A percentile compares a stretch with the other conserved stretches of the same genome.
These are phyloP conservation scores for Auricularia sp. DNA, from an alignment of 768 basidiomycete species.

Conservation along the genomic window DNA sequence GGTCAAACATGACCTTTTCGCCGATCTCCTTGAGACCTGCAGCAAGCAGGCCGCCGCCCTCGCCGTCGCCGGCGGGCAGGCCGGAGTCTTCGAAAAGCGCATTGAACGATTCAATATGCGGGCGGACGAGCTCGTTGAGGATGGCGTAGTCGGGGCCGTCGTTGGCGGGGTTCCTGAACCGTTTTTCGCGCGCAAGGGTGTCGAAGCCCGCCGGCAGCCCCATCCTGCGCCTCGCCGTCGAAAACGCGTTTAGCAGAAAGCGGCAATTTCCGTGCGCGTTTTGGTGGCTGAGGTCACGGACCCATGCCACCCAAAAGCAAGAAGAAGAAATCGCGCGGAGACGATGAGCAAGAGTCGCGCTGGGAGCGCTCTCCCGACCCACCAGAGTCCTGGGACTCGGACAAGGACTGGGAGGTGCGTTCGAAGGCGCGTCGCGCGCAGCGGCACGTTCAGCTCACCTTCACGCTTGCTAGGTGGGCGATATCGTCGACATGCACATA, in stretches of 20 bases:
- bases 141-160: slow-evolving; percentile 62
- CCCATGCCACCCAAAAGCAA: too few species aligned
- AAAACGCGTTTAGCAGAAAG: not conserved
- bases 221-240: not conserved
- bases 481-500: not conserved
- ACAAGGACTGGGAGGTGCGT: not conserved
- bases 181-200: slow-evolving; percentile 68
- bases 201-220: slow-evolving; percentile 37
- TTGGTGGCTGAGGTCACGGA: too few species aligned
- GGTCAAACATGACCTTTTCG: slow-evolving; percentile 88
- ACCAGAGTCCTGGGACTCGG: not conserved
- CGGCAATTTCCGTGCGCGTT: too few species aligned
- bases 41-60: slow-evolving; percentile 70
- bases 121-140: slow-evolving; percentile 85
- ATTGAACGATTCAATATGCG: slow-evolving; percentile 95
- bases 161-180: slow-evolving; percentile 66
- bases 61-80: slow-evolving; percentile 59
- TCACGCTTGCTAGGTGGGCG: not conserved
- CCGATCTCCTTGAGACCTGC: slow-evolving; percentile 76
- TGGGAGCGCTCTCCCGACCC: not conserved
- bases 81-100: slow-evolving; percentile 90
- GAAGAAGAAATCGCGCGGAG: not conserved
- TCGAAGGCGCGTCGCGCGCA: not conserved
- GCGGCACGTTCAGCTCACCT: too few species aligned
- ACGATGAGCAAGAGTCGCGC: not conserved